A percentile compares a stretch with the other conserved stretches of the same genome.
Conservation (phyloP, 352 stramenopile genomes). For the Phytophthora crassamura region DNA sequence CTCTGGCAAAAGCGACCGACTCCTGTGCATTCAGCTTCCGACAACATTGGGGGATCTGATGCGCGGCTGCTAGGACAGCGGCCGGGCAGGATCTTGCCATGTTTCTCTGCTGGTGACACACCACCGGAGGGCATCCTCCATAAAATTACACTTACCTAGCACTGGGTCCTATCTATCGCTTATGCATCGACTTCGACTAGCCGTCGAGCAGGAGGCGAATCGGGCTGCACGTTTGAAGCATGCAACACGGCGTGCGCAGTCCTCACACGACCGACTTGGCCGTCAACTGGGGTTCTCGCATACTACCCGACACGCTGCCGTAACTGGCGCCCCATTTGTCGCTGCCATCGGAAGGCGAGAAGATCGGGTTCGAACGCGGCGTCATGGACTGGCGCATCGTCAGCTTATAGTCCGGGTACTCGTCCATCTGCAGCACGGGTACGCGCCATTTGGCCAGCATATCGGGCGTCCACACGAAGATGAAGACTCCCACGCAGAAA, state of each 20-base stretch:
- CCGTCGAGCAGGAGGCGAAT: not conserved
- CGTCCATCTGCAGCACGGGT: constrained; percentile 70
- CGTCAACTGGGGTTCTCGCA: constrained; percentile 39
- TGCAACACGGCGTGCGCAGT: constrained; percentile 13
- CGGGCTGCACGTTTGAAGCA: constrained; percentile 28
- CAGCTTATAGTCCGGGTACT: constrained; percentile 82
- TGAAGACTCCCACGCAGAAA: constrained; percentile 84
- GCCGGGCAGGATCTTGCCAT: constrained; percentile 24
- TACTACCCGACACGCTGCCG: constrained; percentile 39
- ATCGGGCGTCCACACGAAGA: constrained; percentile 87
- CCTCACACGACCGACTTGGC: constrained; percentile 39
- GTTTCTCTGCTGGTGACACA: constrained; percentile 1
- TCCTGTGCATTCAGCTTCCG: constrained; percentile 16
- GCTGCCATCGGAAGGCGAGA: constrained; percentile 29
- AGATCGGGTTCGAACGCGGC: constrained; percentile 65
- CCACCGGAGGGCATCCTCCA: constrained; percentile 7
- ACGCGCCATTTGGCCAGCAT: constrained; percentile 78
- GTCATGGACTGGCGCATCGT: constrained; percentile 82
- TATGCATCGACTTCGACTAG: not conserved
- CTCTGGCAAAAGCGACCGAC: constrained; percentile 7
- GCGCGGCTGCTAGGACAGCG: constrained; percentile 10
- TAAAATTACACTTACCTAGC: constrained; percentile 38
- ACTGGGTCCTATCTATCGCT: constrained; percentile 22
- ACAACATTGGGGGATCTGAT: constrained; percentile 21
- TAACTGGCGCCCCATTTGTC: constrained; percentile 41